These are phyloP conservation scores for Globisporangium recalcitrans DNA, from an alignment of 352 stramenopile genomes.

Conservation along the genomic window DNA sequence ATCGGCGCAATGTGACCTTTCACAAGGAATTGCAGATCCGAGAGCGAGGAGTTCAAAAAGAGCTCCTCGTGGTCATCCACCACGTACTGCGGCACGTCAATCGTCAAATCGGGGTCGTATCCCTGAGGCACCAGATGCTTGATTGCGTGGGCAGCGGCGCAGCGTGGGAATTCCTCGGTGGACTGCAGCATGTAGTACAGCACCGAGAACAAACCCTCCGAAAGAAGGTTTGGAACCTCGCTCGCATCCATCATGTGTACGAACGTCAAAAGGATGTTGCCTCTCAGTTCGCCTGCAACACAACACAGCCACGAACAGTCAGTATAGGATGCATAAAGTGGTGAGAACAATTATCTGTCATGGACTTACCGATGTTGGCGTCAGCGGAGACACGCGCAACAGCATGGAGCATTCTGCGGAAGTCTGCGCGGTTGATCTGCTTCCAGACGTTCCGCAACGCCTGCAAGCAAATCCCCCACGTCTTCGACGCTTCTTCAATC, in stretches of 20 bases:
- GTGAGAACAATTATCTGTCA: not conserved
- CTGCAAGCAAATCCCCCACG: slow-evolving; percentile 77
- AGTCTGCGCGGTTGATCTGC: slow-evolving; percentile 82
- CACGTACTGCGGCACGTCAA: slow-evolving; percentile 72
- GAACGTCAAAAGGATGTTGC: slow-evolving; percentile 85
- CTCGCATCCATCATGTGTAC: slow-evolving; percentile 86
- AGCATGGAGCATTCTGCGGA: slow-evolving; percentile 81
- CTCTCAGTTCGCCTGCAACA: slow-evolving; percentile 58
- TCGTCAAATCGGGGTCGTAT: slow-evolving; percentile 73
- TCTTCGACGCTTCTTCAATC: slow-evolving; percentile 67
- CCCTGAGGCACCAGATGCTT: slow-evolving; percentile 74
- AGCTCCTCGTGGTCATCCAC: slow-evolving; percentile 88
- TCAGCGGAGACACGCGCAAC: slow-evolving; percentile 73
- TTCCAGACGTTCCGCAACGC: slow-evolving; percentile 87
- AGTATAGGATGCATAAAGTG: slow-evolving; percentile 6
- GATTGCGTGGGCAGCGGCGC: slow-evolving; percentile 78
- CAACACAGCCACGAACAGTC: slow-evolving; percentile 4
- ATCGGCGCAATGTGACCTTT: slow-evolving; percentile 84
- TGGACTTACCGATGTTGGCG: slow-evolving; percentile 43
- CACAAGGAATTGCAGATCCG: slow-evolving; percentile 83
- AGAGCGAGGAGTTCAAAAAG: slow-evolving; percentile 76
- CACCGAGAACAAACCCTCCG: slow-evolving; percentile 73
- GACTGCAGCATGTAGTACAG: slow-evolving; percentile 81
- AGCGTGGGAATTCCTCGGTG: slow-evolving; percentile 63
- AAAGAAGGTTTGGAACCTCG: slow-evolving; percentile 66